Evolutionary conservation across 352 stramenopile species (phyloP), one percentile per base, ranked within the genome.

Genomic region (Pythium aristosporum): DNA sequence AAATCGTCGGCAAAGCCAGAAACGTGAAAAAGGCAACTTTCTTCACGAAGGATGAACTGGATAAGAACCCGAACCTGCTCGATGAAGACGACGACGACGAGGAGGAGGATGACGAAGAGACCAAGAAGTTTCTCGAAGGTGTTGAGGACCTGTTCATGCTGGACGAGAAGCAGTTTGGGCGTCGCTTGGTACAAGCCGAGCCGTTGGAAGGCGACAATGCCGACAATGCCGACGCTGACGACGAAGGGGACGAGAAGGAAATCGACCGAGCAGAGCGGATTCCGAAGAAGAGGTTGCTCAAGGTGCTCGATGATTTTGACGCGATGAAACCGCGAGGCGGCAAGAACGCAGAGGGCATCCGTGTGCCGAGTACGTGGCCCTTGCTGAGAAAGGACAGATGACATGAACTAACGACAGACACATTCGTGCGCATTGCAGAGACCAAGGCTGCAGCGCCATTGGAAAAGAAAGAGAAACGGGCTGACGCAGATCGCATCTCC

Each of bases 211-310:
- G 34, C 12, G 21, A 42, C 7, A 20, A 41, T 18, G 67, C 66
- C 3, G 53, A 68, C 0, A 44, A 13, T 5, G 57, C 64, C 5
- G 56, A 72, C 25, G 50, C 59, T 7, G 61, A 44, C 18, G 52
- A 65, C 12, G 59, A 71, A 2, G 63, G 71, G 2, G 58, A 63
- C 2, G 61, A 75, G 2, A 63, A 79, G 7, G 78, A 75, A 23
- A 82, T 90, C 28, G 79, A 94, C 18, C 82, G 85, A 9, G 85
- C 74, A 1, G 77, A 90, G 63, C 76, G 77, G 9, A 94, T 94
- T 46, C 76, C 80, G 0, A 92, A 87, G 65, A 80, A 77, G 43
- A 83, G 86, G 49, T 65, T 94, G 46, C 52, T 91, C 0, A 87
- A 89, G 54, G 71, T 90, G n/a, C 65, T 94, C 23, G 72, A 72